Evolutionary conservation across 345 rosid genomes (phyloP).

Genomic region (Eucalyptus tenuipes): DNA sequence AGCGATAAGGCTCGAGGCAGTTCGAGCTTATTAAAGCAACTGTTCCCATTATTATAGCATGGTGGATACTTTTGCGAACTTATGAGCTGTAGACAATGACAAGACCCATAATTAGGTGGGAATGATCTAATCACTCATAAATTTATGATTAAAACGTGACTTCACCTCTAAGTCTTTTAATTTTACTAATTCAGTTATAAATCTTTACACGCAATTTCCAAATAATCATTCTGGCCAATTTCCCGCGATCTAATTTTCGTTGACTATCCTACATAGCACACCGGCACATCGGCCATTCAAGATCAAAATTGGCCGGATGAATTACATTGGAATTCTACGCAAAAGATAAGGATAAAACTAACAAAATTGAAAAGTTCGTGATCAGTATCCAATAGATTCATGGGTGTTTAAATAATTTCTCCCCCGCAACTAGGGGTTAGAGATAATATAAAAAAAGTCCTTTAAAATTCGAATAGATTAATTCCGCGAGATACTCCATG

Average conservation of each 20-base stretch:
- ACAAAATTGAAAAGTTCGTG: background rate
- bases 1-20: background rate
- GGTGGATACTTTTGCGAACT: background rate
- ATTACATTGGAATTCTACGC: accelerated
- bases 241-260: accelerated
- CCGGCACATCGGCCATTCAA: accelerated
- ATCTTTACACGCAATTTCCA: accelerated
- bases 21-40: background rate
- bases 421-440: background rate
- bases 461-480: background rate
- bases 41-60: background rate
- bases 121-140: accelerated
- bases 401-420: background rate
- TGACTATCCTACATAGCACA: accelerated
- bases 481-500: background rate
- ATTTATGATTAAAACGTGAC: background rate
- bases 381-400: accelerated
- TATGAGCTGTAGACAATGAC: background rate
- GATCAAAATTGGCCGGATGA: accelerated
- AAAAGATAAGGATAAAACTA: accelerated
- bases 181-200: background rate
- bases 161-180: accelerated
- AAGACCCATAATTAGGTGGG: background rate
- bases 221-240: too few species aligned
- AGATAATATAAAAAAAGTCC: background rate